Evolutionary conservation across 495 filamentous ascomycete species (phyloP).

Genomic region (Lepidopterella palustris): DNA sequence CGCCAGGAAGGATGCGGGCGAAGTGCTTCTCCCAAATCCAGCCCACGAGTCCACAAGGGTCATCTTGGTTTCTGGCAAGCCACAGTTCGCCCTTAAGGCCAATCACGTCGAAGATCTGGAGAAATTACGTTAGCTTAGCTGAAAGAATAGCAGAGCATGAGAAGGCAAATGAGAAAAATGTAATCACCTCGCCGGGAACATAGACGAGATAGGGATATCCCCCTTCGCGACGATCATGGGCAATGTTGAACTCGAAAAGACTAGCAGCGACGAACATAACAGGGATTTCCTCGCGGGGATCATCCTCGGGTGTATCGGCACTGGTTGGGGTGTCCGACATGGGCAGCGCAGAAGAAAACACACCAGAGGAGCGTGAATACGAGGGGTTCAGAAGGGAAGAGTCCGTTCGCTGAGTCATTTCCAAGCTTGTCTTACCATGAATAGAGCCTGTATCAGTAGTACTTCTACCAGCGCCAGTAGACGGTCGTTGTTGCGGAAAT

Average conservation of each 20-base stretch:
- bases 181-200: constrained; percentile 74
- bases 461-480: constrained; percentile 1
- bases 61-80: constrained; percentile 96
- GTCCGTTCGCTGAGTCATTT: constrained; percentile 1
- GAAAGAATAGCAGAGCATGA: neutral
- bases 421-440: too few species aligned
- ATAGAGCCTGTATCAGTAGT: constrained; percentile 9
- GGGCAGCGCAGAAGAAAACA: constrained; percentile 36
- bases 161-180: neutral
- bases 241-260: constrained; percentile 94
- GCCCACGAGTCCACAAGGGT: constrained; percentile 66
- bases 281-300: constrained; percentile 36
- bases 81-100: constrained; percentile 95
- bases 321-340: constrained; percentile 19
- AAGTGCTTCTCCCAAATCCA: constrained; percentile 99
- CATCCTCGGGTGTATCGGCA: constrained; percentile 3
- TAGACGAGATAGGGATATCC: constrained; percentile 96
- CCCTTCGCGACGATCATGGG: constrained; percentile 81
- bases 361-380: constrained; percentile 22
- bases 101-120: constrained; percentile 52
- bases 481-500: constrained; percentile 5
- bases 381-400: constrained; percentile 5
- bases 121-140: neutral
- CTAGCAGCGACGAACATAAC: constrained; percentile 87
- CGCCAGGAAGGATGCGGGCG: constrained; percentile 36